A percentile compares a stretch with the other conserved stretches of the same genome.
Conservation (phyloP, 352 stramenopile genomes). For the Globisporangium emineosum region DNA sequence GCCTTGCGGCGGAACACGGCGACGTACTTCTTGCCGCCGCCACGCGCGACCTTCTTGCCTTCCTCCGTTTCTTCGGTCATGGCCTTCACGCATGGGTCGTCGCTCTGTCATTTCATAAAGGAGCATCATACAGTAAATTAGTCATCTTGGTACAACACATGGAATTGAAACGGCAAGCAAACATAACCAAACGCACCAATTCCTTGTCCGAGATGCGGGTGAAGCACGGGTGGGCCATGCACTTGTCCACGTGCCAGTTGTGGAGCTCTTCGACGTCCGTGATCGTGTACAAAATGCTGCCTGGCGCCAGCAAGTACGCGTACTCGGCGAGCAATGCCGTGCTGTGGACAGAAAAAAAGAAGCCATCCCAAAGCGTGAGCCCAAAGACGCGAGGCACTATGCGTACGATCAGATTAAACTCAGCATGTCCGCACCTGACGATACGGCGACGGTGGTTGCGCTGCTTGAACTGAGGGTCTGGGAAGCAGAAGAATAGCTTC, state of each 20-base stretch:
- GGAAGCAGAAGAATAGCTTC: conserved; percentile 99
- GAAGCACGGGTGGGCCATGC: conserved; percentile 93
- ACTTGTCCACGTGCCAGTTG: conserved; percentile 96
- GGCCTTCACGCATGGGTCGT: conserved; percentile 92
- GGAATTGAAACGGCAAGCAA: background rate
- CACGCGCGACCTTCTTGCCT: conserved; percentile 96
- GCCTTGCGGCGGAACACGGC: conserved; percentile 74
- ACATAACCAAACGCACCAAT: conserved; percentile 40
- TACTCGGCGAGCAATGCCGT: conserved; percentile 96
- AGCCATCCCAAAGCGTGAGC: background rate
- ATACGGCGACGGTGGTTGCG: conserved; percentile 96
- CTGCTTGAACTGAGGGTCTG: conserved; percentile 99
- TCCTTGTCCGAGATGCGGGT: conserved; percentile 84
- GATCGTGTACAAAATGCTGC: conserved; percentile 96
- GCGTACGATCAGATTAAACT: background rate
- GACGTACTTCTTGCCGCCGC: conserved; percentile 87
- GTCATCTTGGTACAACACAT: background rate
- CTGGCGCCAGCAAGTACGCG: conserved; percentile 92
- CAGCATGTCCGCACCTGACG: conserved; percentile 51
- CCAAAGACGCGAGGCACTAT: too few relatives aligned
- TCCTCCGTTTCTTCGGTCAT: conserved; percentile 98
- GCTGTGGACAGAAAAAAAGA: conserved; percentile 28
- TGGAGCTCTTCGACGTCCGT: conserved; percentile 98
- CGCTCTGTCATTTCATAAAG: conserved; percentile 29
- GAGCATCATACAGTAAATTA: background rate